A percentile compares a stretch with the other conserved stretches of the same genome.
Evolutionary conservation across 768 basidiomycete genomes (phyloP).

Genomic region (Cystofilobasidium capitatum): DNA sequence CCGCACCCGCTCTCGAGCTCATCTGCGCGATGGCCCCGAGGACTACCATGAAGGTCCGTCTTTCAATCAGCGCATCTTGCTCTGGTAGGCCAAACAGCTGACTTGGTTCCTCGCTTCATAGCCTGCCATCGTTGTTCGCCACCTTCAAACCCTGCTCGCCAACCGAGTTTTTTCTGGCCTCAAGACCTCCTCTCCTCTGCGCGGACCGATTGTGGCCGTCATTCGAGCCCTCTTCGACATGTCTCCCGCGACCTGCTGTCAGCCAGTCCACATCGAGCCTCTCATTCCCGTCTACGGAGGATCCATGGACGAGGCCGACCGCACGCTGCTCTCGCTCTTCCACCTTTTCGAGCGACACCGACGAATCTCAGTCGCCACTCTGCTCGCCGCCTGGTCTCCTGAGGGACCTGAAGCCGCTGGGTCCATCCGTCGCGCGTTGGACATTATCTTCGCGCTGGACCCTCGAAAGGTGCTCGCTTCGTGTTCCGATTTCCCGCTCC

Average conservation of each 20-base stretch:
- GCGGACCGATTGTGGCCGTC: conserved; percentile 50
- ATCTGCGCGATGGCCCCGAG: conserved; percentile 42
- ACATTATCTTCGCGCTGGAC: conserved; percentile 63
- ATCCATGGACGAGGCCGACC: conserved; percentile 57
- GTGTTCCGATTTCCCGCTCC: conserved; percentile 58
- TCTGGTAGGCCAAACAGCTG: background rate
- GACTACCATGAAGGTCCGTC: conserved; percentile 55
- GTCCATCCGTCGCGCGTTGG: conserved; percentile 42
- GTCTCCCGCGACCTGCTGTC: conserved; percentile 74
- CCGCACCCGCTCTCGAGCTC: conserved; percentile 42
- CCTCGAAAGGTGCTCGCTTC: conserved; percentile 58
- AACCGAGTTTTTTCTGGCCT: conserved; percentile 49
- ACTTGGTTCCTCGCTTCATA: conserved; percentile 21
- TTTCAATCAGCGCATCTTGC: background rate
- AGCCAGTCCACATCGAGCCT: conserved; percentile 70
- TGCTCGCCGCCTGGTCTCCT: conserved; percentile 60
- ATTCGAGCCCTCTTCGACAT: conserved; percentile 60
- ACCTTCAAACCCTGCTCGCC: conserved; percentile 65
- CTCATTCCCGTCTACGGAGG: conserved; percentile 66
- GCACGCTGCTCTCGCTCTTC: conserved; percentile 61
- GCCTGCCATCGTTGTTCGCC: conserved; percentile 65
- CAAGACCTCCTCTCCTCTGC: conserved; percentile 31
- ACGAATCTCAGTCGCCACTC: conserved; percentile 52
- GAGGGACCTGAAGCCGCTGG: conserved; percentile 43
- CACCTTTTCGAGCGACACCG: conserved; percentile 65